Evolutionary conservation across 169 alveolate genomes (phyloP), one percentile per base, ranked within the genome.

Genomic region (Fabrea salina): DNA sequence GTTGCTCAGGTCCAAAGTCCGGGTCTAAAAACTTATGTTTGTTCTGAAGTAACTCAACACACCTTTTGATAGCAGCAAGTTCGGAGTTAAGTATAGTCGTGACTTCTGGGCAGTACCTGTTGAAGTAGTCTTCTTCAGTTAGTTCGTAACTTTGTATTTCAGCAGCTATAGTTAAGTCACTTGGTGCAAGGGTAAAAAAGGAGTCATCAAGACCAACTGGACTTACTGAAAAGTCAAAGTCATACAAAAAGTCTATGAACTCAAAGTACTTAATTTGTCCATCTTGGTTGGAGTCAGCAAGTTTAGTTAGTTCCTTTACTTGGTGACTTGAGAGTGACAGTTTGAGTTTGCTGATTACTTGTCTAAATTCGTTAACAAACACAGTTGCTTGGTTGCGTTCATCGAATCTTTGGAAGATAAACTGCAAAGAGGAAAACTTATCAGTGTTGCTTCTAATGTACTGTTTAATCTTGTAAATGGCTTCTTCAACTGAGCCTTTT

Each of bases 1-100:
- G 72, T 3, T n/a, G 41, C 37, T 82, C 70, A 0, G 95, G 95
- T 13, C 95, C 95, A 80, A 90, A 90, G 3, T 90, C 95, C 37
- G 67, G 70, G 61, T 90, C 95, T 27, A 11, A 32, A 35, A 33
- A 61, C 13, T 61, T 61, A 16, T 37, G n/a, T 27, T 22, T 59
- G 11, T 35, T n/a, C 22, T 27, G 4, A n/a, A 61, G 8, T 32
- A 61, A 27, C 37, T 61, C 75, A 32, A n/a, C 30, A 27, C 75
- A 61, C 16, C 75, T 27, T 37, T 61, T 61, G 37, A 61, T 13
- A 16, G 75, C 64, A 13, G 75, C 75, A 30, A 30, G 11, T 25
- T 61, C 75, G 37, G 37, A 16, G 25, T 61, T 61, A 13, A 61
- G 54, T 16, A 61, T 61, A 13, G 75, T 61, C 16, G 54, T 61